Base-by-base conservation (phyloP, 345 rosid genomes). In the Murraya paniculata region DNA sequence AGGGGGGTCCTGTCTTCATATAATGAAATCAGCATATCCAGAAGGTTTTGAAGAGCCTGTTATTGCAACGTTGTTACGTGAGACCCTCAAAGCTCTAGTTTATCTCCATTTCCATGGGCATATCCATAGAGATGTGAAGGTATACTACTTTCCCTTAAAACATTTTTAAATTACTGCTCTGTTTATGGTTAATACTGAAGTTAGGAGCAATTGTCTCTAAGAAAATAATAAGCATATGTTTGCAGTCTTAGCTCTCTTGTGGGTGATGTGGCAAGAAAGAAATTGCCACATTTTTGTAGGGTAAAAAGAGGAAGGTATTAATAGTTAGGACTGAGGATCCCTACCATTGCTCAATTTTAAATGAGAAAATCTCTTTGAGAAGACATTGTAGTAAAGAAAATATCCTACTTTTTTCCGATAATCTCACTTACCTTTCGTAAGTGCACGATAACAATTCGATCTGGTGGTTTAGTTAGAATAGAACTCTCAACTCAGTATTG, bases 101-200 rank as follows among this genome's bases (percentile, higher is more conserved):
- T 93, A 93, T 89, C 93, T 96, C 81, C 99, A 93, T 87, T 84
- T 87, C 28, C 94, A 91, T 39, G 99, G 99, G 73, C 98, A 92
- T 88, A 96, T 96, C 74, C 99, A 96, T 72, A 90, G 99, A 87
- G 99, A 96, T 86, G 97, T 96, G 64, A 96, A 96, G 99, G 99
- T 93, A 88, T 73, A 36, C 31, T 21, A 35, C 65, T 77, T 24
- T 64, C 14, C 58, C 78, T 75, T 11, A 65, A 36, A 27, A 72
- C 33, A 2, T 50, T 33, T 31, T 7, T 25, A 27, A 53, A 18
- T 53, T 45, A 71, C 45, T 75, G n/a, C 36, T 50, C 30, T 35
- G 53, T 74, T 77, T 64, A 55, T 28, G 9, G 6, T 59, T 78
- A 45, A 22, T 33, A 4, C 41, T 24, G 48, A 58, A 64, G 64